Evolutionary conservation across 1,139 yeast genomes (phyloP).

Genomic region (Saccharomyces hybrid): DNA sequence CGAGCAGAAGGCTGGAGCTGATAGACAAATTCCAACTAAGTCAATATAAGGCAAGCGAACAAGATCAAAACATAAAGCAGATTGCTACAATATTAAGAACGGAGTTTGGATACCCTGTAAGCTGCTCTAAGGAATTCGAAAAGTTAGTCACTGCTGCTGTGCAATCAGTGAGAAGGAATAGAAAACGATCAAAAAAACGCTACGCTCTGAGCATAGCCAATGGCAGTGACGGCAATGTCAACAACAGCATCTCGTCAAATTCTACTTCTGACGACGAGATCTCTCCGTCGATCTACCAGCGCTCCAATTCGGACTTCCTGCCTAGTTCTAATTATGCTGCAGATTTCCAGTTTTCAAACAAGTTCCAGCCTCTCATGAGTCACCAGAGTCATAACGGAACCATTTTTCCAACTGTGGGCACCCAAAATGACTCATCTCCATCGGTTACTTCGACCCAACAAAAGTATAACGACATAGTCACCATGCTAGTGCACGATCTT

Average conservation of each 20-base stretch:
- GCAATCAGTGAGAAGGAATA: constrained; percentile 65
- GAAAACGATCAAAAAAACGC: constrained; percentile 42
- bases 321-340: background rate
- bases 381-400: background rate
- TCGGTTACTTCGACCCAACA: constrained; percentile 5
- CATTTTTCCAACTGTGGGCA: background rate
- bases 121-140: constrained; percentile 65
- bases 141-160: constrained; percentile 87
- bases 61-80: constrained; percentile 66
- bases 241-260: background rate
- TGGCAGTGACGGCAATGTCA: background rate
- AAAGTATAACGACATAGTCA: constrained; percentile 21
- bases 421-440: constrained; percentile 1
- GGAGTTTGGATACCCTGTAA: constrained; percentile 65
- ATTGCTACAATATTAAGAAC: constrained; percentile 69
- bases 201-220: constrained; percentile 1
- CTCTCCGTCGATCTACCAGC: background rate
- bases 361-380: background rate
- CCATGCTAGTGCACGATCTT: constrained; percentile 21
- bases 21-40: constrained; percentile 75
- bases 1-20: constrained; percentile 78
- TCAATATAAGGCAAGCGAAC: constrained; percentile 82
- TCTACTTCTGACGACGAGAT: background rate
- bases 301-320: background rate
- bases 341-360: background rate